Evolutionary conservation across 2,329 filamentous ascomycete species (phyloP).

Genomic region (Trichothecium sympodiale): DNA sequence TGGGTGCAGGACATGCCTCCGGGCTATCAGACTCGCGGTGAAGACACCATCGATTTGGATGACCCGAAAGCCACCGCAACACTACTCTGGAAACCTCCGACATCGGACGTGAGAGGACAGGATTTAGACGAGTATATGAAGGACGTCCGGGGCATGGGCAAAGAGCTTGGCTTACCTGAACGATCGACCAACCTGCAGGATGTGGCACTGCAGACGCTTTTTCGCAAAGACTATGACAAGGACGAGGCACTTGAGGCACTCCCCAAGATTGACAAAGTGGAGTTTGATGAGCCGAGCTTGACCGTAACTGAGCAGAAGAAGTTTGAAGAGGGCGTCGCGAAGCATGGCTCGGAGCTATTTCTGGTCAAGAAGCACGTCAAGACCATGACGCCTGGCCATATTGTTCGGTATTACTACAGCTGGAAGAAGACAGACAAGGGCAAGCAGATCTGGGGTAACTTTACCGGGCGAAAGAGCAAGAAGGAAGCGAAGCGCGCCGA

Average conservation of each 20-base stretch:
- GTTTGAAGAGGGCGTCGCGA: conserved; percentile 84
- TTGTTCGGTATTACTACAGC: conserved; percentile 90
- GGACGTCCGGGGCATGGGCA: conserved; percentile 50
- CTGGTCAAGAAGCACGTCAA: conserved; percentile 78
- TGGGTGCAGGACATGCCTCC: conserved; percentile 88
- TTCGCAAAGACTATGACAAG: conserved; percentile 58
- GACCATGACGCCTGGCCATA: conserved; percentile 64
- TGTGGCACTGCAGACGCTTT: conserved; percentile 66
- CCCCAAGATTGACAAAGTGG: conserved; percentile 53
- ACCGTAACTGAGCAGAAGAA: conserved; percentile 70
- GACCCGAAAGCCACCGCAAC: conserved; percentile 67
- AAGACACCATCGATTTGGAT: conserved; percentile 54
- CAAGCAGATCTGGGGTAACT: conserved; percentile 81
- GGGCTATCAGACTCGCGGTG: conserved; percentile 76
- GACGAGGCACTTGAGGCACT: conserved; percentile 62
- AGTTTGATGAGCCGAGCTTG: conserved; percentile 76
- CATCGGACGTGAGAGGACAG: conserved; percentile 42
- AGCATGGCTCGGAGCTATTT: conserved; percentile 84
- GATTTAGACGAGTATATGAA: conserved; percentile 69
- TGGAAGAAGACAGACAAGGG: conserved; percentile 94
- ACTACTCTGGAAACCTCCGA: conserved; percentile 68
- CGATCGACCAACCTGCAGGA: conserved; percentile 81
- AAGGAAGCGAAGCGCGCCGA: conserved; percentile 71
- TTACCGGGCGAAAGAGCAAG: conserved; percentile 77
- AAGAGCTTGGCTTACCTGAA: conserved; percentile 58